Evolutionary conservation across 1,139 yeast species (phyloP).

Genomic region (Diutina scorzettiae): DNA sequence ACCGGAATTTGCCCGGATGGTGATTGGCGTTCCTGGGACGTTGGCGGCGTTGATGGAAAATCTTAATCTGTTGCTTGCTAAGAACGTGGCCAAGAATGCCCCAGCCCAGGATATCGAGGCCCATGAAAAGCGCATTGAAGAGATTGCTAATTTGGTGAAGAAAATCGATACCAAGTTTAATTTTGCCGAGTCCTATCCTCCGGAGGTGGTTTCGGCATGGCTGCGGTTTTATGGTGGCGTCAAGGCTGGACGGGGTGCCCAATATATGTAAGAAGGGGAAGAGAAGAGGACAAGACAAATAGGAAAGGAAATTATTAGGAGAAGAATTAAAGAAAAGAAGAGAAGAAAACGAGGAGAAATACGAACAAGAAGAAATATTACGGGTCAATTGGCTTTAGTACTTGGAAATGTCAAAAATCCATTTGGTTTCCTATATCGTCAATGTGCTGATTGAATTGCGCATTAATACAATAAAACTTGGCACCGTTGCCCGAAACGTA

Average conservation of each 20-base stretch:
- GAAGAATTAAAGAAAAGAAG: too few species aligned
- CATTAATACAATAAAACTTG: too few species aligned
- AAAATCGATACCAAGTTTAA: neutral
- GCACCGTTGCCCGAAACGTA: too few species aligned
- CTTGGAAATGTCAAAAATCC: too few species aligned
- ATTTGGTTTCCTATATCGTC: too few species aligned
- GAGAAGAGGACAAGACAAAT: too few species aligned
- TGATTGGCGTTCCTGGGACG: neutral
- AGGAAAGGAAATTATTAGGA: too few species aligned
- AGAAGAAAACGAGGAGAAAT: too few species aligned
- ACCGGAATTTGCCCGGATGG: neutral
- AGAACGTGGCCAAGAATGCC: slow-evolving; percentile 1
- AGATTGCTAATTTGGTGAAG: neutral
- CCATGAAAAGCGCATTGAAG: neutral
- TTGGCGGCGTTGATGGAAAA: neutral
- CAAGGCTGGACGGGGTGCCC: neutral
- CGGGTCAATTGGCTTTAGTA: too few species aligned
- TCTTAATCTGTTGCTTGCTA: neutral
- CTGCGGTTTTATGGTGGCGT: neutral
- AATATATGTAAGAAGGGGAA: neutral
- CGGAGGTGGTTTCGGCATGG: slow-evolving; percentile 1
- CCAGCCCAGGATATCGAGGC: slow-evolving; percentile 1
- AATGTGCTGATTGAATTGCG: too few species aligned
- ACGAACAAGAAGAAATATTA: too few species aligned
- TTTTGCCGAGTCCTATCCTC: neutral